phyloP scores from a whole-genome alignment of 2,329 filamentous ascomycete species.

The Verticillium zaregamsianum region DNA sequence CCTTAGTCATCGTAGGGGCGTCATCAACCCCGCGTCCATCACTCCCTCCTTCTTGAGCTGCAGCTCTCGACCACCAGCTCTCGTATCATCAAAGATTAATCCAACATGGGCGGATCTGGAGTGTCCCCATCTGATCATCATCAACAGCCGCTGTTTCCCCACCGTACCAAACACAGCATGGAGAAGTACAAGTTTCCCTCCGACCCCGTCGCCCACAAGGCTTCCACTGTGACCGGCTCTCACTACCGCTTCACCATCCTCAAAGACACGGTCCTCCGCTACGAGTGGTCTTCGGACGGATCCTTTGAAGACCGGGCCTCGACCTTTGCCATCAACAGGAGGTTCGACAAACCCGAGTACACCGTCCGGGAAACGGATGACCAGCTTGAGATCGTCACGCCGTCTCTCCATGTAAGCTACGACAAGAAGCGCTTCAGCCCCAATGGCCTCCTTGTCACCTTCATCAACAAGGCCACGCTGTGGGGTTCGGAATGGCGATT shows the following conservation, averaged over 20 bases:
- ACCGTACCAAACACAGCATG: background rate
- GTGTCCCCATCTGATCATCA: background rate
- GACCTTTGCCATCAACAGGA: conserved; percentile 3
- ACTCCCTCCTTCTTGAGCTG: background rate
- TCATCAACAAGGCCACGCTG: conserved; percentile 35
- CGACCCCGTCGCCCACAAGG: conserved; percentile 36
- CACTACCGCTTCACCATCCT: conserved; percentile 59
- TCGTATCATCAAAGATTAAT: background rate
- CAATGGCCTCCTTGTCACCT: conserved; percentile 11
- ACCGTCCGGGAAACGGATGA: background rate
- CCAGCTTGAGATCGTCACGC: background rate
- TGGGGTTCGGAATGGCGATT: conserved; percentile 48
- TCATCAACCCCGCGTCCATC: background rate
- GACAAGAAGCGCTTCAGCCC: conserved; percentile 2
- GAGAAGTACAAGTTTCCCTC: conserved; percentile 36
- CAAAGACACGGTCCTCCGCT: conserved; percentile 33
- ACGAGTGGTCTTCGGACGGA: conserved; percentile 2
- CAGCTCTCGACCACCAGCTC: too few relatives aligned
- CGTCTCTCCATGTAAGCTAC: background rate
- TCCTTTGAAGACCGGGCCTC: conserved; percentile 2
- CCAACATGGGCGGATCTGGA: background rate
- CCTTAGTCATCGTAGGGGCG: background rate
- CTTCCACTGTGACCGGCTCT: conserved; percentile 34
- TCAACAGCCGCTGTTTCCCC: background rate
- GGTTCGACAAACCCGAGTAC: background rate